Evolutionary conservation across 345 rosid species (phyloP), one percentile per base, ranked within the genome.

Genomic region (Arabidopsis suecica): DNA sequence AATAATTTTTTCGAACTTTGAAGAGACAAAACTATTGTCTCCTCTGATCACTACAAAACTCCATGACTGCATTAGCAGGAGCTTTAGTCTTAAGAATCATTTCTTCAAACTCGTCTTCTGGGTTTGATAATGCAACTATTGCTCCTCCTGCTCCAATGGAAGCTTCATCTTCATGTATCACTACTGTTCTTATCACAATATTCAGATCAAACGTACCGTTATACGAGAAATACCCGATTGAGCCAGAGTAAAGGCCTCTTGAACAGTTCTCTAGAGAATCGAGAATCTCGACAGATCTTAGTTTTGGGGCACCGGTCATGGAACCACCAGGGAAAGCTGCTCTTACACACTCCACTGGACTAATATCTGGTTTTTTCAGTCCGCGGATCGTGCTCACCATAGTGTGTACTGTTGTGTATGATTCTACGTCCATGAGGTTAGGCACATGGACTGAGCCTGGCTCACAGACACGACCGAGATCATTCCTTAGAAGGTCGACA

Each of bases 311-410:
- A 56, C 99, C 99, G 0, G 97, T 95, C 99, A 95, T 95, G 37
- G 99, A 95, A 32, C 98, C 97, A 1, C 99, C 99, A 0, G 98
- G 98, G 79, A 90, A 95, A 49, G 98, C 98, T 59, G 97, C 96
- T 81, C 79, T 83, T 5, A 95, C 87, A 33, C 93, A 92, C 47
- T 86, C 91, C 2, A 89, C 83, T 23, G 96, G 89, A 40, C 84
- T 89, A 9, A 88, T 70, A 30, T 88, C 84, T 16, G 89, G 22
- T 68, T 48, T 76, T 81, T 95, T 95, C 37, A 76, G 71, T 40
- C 97, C 97, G 0, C 85, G 82, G 40, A 95, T 76, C 4, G 97
- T 95, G 68, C 97, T 95, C 73, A 95, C 97, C 99, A 95, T 95
- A 1, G 99, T 89, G 60, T 95, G 99, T 30, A 95, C 99, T 0